phyloP scores from a whole-genome alignment of 768 basidiomycete species.

The Collybia sordida region DNA sequence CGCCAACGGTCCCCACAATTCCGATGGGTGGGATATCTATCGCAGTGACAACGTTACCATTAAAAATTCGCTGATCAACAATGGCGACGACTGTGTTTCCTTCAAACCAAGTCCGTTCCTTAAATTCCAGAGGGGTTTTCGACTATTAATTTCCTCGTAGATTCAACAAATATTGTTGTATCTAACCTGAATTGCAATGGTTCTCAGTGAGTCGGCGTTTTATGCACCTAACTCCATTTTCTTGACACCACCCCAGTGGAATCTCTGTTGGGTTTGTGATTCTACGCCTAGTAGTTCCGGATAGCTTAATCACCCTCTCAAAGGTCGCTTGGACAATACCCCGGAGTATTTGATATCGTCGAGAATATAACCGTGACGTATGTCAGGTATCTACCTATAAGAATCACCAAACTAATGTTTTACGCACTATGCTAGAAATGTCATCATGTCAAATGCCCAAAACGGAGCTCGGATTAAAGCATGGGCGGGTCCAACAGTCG shows the following conservation, averaged over 20 bases:
- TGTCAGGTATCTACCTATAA: constrained; percentile 12
- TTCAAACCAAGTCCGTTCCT: constrained; percentile 48
- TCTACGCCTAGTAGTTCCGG: neutral
- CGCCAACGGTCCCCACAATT: constrained; percentile 41
- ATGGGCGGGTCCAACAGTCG: constrained; percentile 60
- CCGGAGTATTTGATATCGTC: constrained; percentile 56
- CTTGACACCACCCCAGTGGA: constrained; percentile 33
- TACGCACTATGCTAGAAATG: constrained; percentile 37
- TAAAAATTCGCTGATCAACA: constrained; percentile 48
- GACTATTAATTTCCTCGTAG: constrained; percentile 10
- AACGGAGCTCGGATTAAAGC: constrained; percentile 72
- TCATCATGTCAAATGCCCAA: constrained; percentile 59
- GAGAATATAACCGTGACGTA: constrained; percentile 55
- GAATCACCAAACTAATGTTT: neutral
- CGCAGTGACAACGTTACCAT: constrained; percentile 51
- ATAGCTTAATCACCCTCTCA: constrained; percentile 3
- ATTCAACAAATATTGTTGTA: constrained; percentile 57
- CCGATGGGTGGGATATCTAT: constrained; percentile 68
- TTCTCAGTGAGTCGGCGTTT: constrained; percentile 41
- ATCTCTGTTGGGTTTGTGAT: constrained; percentile 46
- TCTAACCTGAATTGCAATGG: constrained; percentile 58
- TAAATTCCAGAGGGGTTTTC: neutral
- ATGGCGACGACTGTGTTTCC: constrained; percentile 62
- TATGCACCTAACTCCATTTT: neutral
- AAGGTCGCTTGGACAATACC: constrained; percentile 59